Evolutionary conservation across 2,329 filamentous ascomycete species (phyloP).

Genomic region (Sarocladium brachiariae): DNA sequence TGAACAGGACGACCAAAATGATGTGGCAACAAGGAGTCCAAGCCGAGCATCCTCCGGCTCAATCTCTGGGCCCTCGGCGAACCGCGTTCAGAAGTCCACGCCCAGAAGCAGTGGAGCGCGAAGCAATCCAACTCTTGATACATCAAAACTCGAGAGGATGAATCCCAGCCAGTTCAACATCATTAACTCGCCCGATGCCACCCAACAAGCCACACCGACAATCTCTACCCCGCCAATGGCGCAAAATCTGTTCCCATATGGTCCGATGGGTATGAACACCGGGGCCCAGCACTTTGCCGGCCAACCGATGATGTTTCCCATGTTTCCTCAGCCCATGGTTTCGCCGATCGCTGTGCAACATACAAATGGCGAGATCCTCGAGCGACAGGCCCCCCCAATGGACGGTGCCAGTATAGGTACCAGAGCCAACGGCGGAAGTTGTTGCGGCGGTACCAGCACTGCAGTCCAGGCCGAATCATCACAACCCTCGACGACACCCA

Average conservation of each 20-base stretch:
- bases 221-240: conserved; percentile 15
- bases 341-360: conserved; percentile 17
- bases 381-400: background rate
- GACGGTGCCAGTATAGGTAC: background rate
- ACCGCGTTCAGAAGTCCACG: conserved; percentile 38
- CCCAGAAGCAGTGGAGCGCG: conserved; percentile 28
- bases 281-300: conserved; percentile 19
- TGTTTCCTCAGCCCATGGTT: conserved; percentile 25
- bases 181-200: conserved; percentile 24
- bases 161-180: conserved; percentile 47
- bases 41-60: conserved; percentile 16
- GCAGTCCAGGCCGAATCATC: conserved; percentile 10
- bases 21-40: background rate
- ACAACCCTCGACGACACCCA: conserved; percentile 5
- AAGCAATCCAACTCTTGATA: conserved; percentile 43
- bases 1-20: conserved; percentile 19
- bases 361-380: conserved; percentile 14
- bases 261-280: conserved; percentile 21
- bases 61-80: conserved; percentile 20
- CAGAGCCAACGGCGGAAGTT: conserved; percentile 12
- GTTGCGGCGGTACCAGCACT: conserved; percentile 16
- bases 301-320: conserved; percentile 22
- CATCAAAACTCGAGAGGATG: conserved; percentile 42
- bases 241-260: conserved; percentile 19
- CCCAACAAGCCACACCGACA: conserved; percentile 17